Evolutionary conservation across 2,329 filamentous ascomycete genomes (phyloP).

Genomic region (Trichoderma breve): DNA sequence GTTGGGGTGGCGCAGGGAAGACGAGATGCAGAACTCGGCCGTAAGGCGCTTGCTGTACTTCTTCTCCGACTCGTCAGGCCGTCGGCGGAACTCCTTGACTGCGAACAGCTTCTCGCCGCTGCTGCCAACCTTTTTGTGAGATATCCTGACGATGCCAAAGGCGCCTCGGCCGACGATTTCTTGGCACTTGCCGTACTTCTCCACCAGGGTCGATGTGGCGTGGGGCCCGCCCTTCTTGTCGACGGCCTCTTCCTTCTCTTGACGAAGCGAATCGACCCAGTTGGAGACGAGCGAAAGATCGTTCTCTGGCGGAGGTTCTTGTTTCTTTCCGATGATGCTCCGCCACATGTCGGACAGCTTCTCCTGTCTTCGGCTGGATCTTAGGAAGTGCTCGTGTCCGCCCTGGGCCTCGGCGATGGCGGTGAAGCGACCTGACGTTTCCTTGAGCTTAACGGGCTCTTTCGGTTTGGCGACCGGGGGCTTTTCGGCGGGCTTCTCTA

Average conservation of each 20-base stretch:
- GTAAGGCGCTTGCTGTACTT: conserved; percentile 98
- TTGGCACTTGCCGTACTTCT: conserved; percentile 98
- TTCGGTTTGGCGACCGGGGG: conserved; percentile 30
- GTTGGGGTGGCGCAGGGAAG: conserved; percentile 92
- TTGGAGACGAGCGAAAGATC: conserved; percentile 90
- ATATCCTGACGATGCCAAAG: conserved; percentile 96
- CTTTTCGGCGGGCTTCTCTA: conserved; percentile 29
- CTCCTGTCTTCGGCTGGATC: conserved; percentile 87
- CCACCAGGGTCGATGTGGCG: conserved; percentile 70
- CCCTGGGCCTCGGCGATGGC: conserved; percentile 55
- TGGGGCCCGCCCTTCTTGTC: conserved; percentile 77
- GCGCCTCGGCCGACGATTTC: conserved; percentile 94
- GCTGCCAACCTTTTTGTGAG: conserved; percentile 87
- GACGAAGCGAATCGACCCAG: conserved; percentile 92
- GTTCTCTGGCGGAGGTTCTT: conserved; percentile 69
- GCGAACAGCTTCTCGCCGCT: conserved; percentile 88
- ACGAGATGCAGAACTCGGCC: conserved; percentile 97
- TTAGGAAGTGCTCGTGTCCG: conserved; percentile 83
- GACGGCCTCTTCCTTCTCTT: conserved; percentile 79
- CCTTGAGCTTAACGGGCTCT: conserved; percentile 33
- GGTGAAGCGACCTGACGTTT: conserved; percentile 51
- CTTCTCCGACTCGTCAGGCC: conserved; percentile 91
- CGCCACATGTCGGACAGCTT: conserved; percentile 92
- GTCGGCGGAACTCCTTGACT: conserved; percentile 95
- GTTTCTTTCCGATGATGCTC: conserved; percentile 80